Conservation (phyloP, 768 basidiomycete genomes). For the Suillus sp. region DNA sequence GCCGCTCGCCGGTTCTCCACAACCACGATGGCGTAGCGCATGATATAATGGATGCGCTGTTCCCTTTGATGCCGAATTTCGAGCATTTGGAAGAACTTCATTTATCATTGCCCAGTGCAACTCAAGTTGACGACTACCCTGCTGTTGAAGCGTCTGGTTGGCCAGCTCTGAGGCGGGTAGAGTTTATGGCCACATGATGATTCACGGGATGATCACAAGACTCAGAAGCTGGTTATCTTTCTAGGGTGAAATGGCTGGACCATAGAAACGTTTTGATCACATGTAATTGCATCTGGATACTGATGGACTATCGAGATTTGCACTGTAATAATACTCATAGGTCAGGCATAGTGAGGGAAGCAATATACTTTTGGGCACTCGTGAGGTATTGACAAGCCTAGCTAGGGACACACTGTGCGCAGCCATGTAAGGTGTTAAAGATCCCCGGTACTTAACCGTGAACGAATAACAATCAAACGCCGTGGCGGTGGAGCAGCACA, state of each 20-base stretch:
- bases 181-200: slow-evolving; percentile 8
- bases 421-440: neutral
- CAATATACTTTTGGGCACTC: slow-evolving; percentile 35
- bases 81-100: slow-evolving; percentile 8
- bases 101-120: slow-evolving; percentile 5
- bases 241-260: neutral
- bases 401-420: neutral
- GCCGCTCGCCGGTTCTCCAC: slow-evolving; percentile 5
- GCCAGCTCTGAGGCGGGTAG: neutral
- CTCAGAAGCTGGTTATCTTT: neutral
- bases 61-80: slow-evolving; percentile 8
- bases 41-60: slow-evolving; percentile 9
- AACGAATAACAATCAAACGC: too few species aligned
- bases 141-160: slow-evolving; percentile 4
- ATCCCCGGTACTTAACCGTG: neutral
- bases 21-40: slow-evolving; percentile 4
- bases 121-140: slow-evolving; percentile 1
- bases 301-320: slow-evolving; percentile 15
- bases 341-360: slow-evolving; percentile 44
- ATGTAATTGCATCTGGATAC: slow-evolving; percentile 13
- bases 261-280: neutral
- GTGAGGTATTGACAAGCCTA: neutral
- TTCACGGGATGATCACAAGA: neutral
- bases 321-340: slow-evolving; percentile 34
- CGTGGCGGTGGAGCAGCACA: neutral